phyloP scores from a whole-genome alignment of 768 basidiomycete genomes.

The Psilocybe tampanensis region DNA sequence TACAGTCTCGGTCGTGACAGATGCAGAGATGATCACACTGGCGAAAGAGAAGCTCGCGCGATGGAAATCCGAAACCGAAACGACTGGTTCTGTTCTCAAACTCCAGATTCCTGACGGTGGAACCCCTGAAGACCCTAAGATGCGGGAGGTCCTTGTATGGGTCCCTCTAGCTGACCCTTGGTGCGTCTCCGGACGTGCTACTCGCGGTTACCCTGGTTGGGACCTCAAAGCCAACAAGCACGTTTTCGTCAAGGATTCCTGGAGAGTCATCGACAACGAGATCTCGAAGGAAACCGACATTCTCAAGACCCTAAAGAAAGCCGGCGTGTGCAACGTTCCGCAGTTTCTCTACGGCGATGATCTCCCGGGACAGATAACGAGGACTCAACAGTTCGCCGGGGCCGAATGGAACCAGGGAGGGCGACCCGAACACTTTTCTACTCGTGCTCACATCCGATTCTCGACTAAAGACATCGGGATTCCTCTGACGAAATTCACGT shows the following conservation, averaged over 20 bases:
- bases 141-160: background rate
- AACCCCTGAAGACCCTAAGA: background rate
- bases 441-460: no score
- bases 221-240: constrained; percentile 8
- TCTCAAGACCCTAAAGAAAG: background rate
- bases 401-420: no score
- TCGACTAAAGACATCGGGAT: no score
- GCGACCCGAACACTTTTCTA: no score
- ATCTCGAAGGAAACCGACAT: background rate
- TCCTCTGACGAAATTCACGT: no score
- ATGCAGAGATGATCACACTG: background rate
- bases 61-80: no score
- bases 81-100: background rate
- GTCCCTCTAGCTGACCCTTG: background rate
- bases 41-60: no score
- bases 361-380: background rate
- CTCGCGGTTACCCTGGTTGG: constrained; percentile 17
- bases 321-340: background rate
- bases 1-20: background rate
- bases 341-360: background rate
- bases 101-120: background rate
- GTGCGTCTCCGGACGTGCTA: constrained; percentile 16
- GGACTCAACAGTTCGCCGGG: no score
- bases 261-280: constrained; percentile 18
- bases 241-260: constrained; percentile 32